Conservation (phyloP, 1,139 yeast species). For the Candida pseudocylindracea region DNA sequence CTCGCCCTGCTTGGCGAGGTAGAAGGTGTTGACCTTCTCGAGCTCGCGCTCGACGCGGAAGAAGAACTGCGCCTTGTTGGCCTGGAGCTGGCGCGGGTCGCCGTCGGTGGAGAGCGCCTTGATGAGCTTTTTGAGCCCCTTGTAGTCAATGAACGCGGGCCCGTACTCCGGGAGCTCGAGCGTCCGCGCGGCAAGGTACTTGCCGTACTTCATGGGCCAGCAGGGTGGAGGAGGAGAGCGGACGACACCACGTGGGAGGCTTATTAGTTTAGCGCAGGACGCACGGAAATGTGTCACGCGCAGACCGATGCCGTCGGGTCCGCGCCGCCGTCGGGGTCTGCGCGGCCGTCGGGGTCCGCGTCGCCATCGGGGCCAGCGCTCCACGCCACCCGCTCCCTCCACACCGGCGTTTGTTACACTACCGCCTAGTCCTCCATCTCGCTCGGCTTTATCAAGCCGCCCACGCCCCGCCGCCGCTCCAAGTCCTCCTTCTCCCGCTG, state of each 20-base stretch:
- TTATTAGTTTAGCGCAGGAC: too few species aligned
- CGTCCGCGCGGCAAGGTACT: constrained; percentile 83
- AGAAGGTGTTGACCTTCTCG: constrained; percentile 81
- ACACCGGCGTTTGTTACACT: too few species aligned
- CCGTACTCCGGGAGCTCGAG: constrained; percentile 89
- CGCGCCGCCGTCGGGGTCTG: too few species aligned
- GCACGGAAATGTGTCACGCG: too few species aligned
- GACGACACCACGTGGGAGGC: too few species aligned
- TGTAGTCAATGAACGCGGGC: constrained; percentile 83
- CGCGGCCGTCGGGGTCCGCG: constrained; percentile 29
- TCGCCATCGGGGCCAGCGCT: too few species aligned
- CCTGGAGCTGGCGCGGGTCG: constrained; percentile 44
- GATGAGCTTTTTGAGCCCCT: constrained; percentile 66
- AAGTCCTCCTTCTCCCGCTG: constrained; percentile 60
- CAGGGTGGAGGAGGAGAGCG: too few species aligned
- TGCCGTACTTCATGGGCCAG: constrained; percentile 62
- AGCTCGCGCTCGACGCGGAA: constrained; percentile 83
- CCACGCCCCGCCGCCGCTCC: constrained; percentile 24
- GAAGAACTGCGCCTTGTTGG: constrained; percentile 83
- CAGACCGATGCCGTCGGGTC: too few species aligned
- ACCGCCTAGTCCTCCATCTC: constrained; percentile 53
- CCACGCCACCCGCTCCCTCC: too few species aligned
- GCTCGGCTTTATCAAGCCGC: constrained; percentile 91
- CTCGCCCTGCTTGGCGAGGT: constrained; percentile 78
- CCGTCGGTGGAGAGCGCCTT: constrained; percentile 27